Evolutionary conservation across 441 rosid species (phyloP).

Genomic region (Erysimum cheiri): DNA sequence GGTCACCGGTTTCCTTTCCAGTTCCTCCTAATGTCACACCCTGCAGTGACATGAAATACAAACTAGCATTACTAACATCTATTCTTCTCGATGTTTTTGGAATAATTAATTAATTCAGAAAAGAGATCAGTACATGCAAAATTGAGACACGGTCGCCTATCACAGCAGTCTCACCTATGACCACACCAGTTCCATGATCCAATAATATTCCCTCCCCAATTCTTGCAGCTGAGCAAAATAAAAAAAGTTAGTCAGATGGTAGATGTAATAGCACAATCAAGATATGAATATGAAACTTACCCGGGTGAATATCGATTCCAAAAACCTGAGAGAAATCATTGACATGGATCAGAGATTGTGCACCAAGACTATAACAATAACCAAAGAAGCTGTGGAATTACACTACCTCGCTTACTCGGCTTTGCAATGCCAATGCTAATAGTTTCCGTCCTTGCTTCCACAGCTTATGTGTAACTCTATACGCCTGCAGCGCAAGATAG

Average conservation of each 20-base stretch:
- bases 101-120: no score
- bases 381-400: neutral
- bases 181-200: slow-evolving; percentile 91
- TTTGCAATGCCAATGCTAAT: slow-evolving; percentile 80
- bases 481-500: slow-evolving; percentile 81
- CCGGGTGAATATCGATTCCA: slow-evolving; percentile 95
- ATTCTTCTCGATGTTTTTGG: no score
- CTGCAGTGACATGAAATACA: slow-evolving; percentile 39
- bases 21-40: slow-evolving; percentile 90
- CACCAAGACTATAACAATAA: slow-evolving; percentile 6
- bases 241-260: neutral
- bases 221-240: slow-evolving; percentile 62
- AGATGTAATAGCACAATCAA: slow-evolving; percentile 3
- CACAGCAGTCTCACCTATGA: slow-evolving; percentile 90
- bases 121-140: slow-evolving; percentile 66
- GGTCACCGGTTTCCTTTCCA: slow-evolving; percentile 83
- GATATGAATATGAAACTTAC: slow-evolving; percentile 41
- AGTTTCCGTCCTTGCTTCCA: slow-evolving; percentile 83
- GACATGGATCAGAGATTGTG: slow-evolving; percentile 34
- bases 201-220: slow-evolving; percentile 83
- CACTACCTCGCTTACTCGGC: slow-evolving; percentile 81
- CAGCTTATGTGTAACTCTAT: slow-evolving; percentile 77
- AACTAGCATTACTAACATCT: neutral
- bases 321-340: slow-evolving; percentile 63
- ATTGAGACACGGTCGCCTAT: slow-evolving; percentile 81